Evolutionary conservation across 306 rosid species (phyloP), one percentile per base, ranked within the genome.

Genomic region (Dicorynia guianensis): DNA sequence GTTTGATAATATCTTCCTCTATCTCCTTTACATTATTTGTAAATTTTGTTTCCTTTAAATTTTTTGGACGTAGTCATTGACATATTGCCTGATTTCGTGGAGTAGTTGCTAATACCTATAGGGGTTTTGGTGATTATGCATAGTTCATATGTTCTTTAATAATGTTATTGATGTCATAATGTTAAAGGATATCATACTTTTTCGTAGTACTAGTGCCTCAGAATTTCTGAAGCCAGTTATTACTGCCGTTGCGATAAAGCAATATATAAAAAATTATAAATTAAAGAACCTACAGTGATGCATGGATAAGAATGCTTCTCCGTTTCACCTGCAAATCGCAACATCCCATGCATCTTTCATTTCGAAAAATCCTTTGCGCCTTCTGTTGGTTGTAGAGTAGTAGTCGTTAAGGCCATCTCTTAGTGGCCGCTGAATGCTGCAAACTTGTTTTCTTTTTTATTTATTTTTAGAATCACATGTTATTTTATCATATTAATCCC

Each of bases 1-100:
- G 98, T 94, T 77, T 52, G 91, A 40, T 61, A 60, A 18, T 57
- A 63, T 61, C 67, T 49, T 59, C 72, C 68, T 63, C 49, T 13
- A 54, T 62, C 65, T 55, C 10, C 12, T 35, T 14, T 62, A 61
- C 30, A 19, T 49, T 7, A 19, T 49, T 7, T 43, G 34, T 39
- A 43, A 14, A 30, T 34, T 12, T 35, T 6, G 19, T 5, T 56
- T 55, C 0, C 6, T 55, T 55, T 0, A 2, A 40, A 5, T 48
- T 3, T 48, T n/a, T 52, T 20, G 3, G 25, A n/a, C 54, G 17
- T 25, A 55, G 17, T 67, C 49, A 9, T 65, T 65, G 46, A 75
- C 11, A 5, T 4, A 3, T 1, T 63, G 18, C 52, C 18, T 13
- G 11, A 11, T 63, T 17, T 13, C 34, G 13, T 9, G 30, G 11